Evolutionary conservation across 2,329 filamentous ascomycete species (phyloP).

Genomic region (Zymoseptoria brevis): DNA sequence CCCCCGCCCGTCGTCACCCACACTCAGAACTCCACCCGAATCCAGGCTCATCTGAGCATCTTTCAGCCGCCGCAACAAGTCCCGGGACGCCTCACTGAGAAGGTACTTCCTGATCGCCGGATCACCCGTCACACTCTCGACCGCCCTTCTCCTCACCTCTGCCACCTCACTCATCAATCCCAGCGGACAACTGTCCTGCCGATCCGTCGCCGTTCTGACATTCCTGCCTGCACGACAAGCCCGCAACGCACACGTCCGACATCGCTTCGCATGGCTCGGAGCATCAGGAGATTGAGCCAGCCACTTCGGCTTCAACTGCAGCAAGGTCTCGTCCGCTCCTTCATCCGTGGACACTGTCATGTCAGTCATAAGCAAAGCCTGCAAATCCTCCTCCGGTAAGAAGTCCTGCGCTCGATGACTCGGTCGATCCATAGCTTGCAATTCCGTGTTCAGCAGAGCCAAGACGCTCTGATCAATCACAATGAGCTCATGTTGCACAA

Average conservation of each 20-base stretch:
- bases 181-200: slow-evolving; percentile 34
- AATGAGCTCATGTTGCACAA: slow-evolving; percentile 27
- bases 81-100: slow-evolving; percentile 23
- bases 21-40: slow-evolving; percentile 26
- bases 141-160: slow-evolving; percentile 18
- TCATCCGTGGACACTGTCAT: slow-evolving; percentile 25
- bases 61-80: slow-evolving; percentile 32
- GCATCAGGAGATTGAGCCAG: slow-evolving; percentile 40
- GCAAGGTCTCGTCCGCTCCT: slow-evolving; percentile 16
- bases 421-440: slow-evolving; percentile 18
- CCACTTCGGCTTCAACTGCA: slow-evolving; percentile 45
- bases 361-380: slow-evolving; percentile 30
- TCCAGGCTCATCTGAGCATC: slow-evolving; percentile 34
- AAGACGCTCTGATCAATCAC: slow-evolving; percentile 16
- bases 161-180: slow-evolving; percentile 29
- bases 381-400: slow-evolving; percentile 21
- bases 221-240: slow-evolving; percentile 26
- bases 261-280: slow-evolving; percentile 32
- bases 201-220: slow-evolving; percentile 25
- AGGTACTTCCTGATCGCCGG: slow-evolving; percentile 21
- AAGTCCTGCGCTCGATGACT: slow-evolving; percentile 19
- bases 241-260: slow-evolving; percentile 41
- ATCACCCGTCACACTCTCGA: slow-evolving; percentile 19
- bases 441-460: slow-evolving; percentile 17
- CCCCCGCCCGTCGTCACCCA: background rate